Evolutionary conservation across 179 eudicot genomes (phyloP).

Genomic region (Beta lomatogona): DNA sequence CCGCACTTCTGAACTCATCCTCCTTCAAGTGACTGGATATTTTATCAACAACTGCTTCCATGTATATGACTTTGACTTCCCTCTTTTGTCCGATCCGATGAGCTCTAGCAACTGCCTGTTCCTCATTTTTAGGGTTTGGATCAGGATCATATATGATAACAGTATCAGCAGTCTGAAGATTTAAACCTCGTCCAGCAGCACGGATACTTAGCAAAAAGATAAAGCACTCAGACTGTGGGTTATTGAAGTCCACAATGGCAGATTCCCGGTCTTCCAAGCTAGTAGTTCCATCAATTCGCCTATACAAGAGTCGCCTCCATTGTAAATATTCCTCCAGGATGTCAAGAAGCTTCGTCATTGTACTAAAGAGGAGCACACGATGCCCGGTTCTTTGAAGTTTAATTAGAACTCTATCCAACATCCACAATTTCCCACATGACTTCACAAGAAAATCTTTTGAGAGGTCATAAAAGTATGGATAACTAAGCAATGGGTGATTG

Average conservation of each 20-base stretch:
- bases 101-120: slow-evolving; percentile 99
- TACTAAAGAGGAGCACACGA: slow-evolving; percentile 94
- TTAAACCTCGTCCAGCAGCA: slow-evolving; percentile 97
- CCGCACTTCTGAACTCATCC: slow-evolving; percentile 80
- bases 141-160: slow-evolving; percentile 98
- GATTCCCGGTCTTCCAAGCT: slow-evolving; percentile 97
- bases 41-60: slow-evolving; percentile 99
- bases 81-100: slow-evolving; percentile 98
- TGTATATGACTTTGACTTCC: slow-evolving; percentile 94
- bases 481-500: slow-evolving; percentile 94
- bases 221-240: slow-evolving; percentile 77
- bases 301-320: slow-evolving; percentile 89
- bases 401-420: slow-evolving; percentile 82
- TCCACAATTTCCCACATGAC: slow-evolving; percentile 96
- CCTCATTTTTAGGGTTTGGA: slow-evolving; percentile 99
- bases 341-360: slow-evolving; percentile 97
- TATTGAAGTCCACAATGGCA: slow-evolving; percentile 90
- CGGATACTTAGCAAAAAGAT: slow-evolving; percentile 97
- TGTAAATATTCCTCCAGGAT: slow-evolving; percentile 92
- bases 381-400: slow-evolving; percentile 99
- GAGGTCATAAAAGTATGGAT: slow-evolving; percentile 72
- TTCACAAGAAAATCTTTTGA: slow-evolving; percentile 95
- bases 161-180: slow-evolving; percentile 96
- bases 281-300: slow-evolving; percentile 95
- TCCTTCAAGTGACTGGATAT: slow-evolving; percentile 87